Evolutionary conservation across 106 monocot genomes (phyloP).

Genomic region (Narthecium ossifragum): DNA sequence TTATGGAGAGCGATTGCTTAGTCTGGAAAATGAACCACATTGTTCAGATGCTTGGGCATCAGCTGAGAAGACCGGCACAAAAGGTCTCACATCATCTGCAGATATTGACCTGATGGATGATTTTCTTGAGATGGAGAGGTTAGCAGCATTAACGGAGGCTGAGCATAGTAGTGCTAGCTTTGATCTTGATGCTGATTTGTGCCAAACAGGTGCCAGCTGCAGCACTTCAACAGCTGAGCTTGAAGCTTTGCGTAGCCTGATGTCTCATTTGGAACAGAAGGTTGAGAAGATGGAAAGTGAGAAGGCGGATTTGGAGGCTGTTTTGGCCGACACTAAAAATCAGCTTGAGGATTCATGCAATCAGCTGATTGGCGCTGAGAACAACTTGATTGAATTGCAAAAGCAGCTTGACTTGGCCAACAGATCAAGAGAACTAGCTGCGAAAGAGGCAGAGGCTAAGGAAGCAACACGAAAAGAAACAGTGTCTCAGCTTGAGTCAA

Average conservation of each 20-base stretch:
- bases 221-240: slow-evolving; percentile 1
- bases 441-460: slow-evolving; percentile 5
- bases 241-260: not conserved
- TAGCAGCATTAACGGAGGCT: slow-evolving; percentile 25
- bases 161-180: not conserved
- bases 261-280: slow-evolving; percentile 19
- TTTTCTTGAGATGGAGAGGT: slow-evolving; percentile 44
- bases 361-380: slow-evolving; percentile 12
- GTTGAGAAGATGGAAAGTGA: slow-evolving; percentile 11
- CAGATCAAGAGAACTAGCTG: slow-evolving; percentile 14
- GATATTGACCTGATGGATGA: slow-evolving; percentile 43
- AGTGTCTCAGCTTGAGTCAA: slow-evolving; percentile 24
- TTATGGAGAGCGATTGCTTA: not conserved
- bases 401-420: slow-evolving; percentile 12
- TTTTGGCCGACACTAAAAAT: slow-evolving; percentile 14
- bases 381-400: slow-evolving; percentile 19
- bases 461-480: slow-evolving; percentile 14
- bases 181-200: not conserved
- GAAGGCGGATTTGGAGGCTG: slow-evolving; percentile 24
- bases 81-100: slow-evolving; percentile 4
- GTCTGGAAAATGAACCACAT: slow-evolving; percentile 12
- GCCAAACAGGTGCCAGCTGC: not conserved
- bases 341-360: slow-evolving; percentile 17
- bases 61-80: slow-evolving; percentile 19
- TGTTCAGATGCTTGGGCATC: slow-evolving; percentile 30